Conservation (phyloP, 768 basidiomycete genomes). For the Botryobasidium botryosum region DNA sequence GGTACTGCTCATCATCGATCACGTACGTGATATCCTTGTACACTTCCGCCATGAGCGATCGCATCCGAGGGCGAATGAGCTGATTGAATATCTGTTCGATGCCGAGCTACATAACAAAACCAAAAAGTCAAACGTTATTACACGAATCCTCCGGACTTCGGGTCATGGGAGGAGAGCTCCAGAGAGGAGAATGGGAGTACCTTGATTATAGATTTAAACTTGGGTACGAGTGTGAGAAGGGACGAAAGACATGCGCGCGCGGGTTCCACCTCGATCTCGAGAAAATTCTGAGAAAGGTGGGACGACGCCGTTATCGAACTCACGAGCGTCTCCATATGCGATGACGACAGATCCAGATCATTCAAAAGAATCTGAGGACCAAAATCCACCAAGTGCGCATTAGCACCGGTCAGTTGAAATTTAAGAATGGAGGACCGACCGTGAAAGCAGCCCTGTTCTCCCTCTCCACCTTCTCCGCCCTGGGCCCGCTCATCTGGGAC, state of each 20-base stretch:
- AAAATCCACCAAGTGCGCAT: neutral
- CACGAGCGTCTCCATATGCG: conserved; percentile 70
- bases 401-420: neutral
- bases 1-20: conserved; percentile 77
- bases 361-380: conserved; percentile 68
- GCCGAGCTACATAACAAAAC: conserved; percentile 36
- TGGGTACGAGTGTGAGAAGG: conserved; percentile 37
- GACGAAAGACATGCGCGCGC: conserved; percentile 33
- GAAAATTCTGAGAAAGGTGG: conserved; percentile 48
- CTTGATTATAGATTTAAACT: conserved; percentile 56
- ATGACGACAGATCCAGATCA: conserved; percentile 83
- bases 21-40: conserved; percentile 83
- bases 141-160: neutral
- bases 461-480: conserved; percentile 58
- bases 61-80: conserved; percentile 69
- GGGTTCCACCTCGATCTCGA: conserved; percentile 33
- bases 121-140: neutral
- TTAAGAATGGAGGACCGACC: conserved; percentile 30
- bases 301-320: conserved; percentile 42
- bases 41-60: conserved; percentile 68
- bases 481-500: conserved; percentile 21
- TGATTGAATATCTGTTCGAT: conserved; percentile 95
- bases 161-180: no score
- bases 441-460: conserved; percentile 70
- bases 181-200: conserved; percentile 30